Evolutionary conservation across 495 filamentous ascomycete species (phyloP).

Genomic region (Hypoxylon trugodes): DNA sequence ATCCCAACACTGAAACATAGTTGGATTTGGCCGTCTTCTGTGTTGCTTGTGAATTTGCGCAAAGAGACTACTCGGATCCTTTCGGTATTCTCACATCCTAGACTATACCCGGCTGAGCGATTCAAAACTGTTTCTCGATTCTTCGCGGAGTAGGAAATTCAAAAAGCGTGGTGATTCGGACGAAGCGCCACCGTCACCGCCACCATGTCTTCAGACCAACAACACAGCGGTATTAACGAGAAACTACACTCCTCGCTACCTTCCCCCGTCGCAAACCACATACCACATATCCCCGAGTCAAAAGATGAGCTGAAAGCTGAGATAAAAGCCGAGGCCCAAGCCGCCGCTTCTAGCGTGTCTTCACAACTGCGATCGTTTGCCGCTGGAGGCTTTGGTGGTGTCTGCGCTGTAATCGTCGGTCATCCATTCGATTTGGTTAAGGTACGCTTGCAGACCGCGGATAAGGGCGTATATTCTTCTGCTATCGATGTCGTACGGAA

Average conservation of each 20-base stretch:
- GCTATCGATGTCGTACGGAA: constrained; percentile 92
- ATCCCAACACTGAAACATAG: too few relatives aligned
- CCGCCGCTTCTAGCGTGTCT: constrained; percentile 54
- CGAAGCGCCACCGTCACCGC: neutral
- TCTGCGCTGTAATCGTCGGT: constrained; percentile 91
- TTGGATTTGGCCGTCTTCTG: too few relatives aligned
- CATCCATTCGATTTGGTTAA: constrained; percentile 99
- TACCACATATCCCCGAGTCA: constrained; percentile 61
- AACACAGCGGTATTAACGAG: constrained; percentile 45
- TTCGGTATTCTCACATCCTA: neutral
- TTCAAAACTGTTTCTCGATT: neutral
- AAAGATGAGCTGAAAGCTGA: constrained; percentile 62
- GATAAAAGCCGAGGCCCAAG: constrained; percentile 56
- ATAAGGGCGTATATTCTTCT: constrained; percentile 88
- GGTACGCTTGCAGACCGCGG: constrained; percentile 94
- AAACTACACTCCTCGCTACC: constrained; percentile 51
- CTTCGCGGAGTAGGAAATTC: neutral
- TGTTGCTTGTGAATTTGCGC: constrained; percentile 11
- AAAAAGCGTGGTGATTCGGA: neutral
- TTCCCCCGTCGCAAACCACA: constrained; percentile 49
- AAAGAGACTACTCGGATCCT: neutral
- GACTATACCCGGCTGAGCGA: neutral
- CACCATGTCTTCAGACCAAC: constrained; percentile 41
- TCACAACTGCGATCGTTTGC: constrained; percentile 76
- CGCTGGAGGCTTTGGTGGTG: constrained; percentile 90